Evolutionary conservation across 495 filamentous ascomycete genomes (phyloP), one percentile per base, ranked within the genome.

Genomic region (Sabuloglossum arenarium): DNA sequence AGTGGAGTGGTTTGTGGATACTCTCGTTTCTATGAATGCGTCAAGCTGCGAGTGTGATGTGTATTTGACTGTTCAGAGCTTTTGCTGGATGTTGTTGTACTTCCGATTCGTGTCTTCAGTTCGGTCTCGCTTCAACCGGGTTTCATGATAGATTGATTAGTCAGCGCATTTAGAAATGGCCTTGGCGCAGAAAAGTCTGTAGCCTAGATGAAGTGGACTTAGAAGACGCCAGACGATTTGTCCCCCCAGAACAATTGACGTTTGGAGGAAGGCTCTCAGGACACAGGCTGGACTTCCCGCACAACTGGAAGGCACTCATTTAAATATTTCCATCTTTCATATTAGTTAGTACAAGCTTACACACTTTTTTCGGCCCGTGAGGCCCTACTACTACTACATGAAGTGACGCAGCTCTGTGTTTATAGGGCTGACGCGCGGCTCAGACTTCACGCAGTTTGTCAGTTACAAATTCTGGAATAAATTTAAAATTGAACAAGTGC

Each of bases 81-180:
- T 29, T 19, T 11, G 47, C 11, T 51, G 24, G 11, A 28, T 23
- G 14, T 19, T 11, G 47, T 30, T 19, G 5, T 1, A 23, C 6
- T 51, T 4, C 28, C 47, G 47, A 51, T 51, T 51, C 47, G 47
- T 51, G 47, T 51, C 47, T 51, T 51, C 24, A 51, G 12, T 23
- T 51, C 47, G 47, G 47, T 10, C 21, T 1, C 45, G 9, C 24
- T 29, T 27, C 47, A 30, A 29, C 16, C 14, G 16, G 1, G 3
- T n/a, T 24, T 25, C 24, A 6, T 12, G 28, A 8, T 16, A 8
- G 34, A 16, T 39, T 39, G 34, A 1, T 51, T 30, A 27, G 47
- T 51, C 47, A 51, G 28, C 39, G 5, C 3, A 9, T 51, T 51
- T 29, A 29, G 2, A 4, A 24, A 49, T 39, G 34, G 16, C 34